phyloP scores from a whole-genome alignment of 768 basidiomycete species.

The Xerocomellus chrysenteron region DNA sequence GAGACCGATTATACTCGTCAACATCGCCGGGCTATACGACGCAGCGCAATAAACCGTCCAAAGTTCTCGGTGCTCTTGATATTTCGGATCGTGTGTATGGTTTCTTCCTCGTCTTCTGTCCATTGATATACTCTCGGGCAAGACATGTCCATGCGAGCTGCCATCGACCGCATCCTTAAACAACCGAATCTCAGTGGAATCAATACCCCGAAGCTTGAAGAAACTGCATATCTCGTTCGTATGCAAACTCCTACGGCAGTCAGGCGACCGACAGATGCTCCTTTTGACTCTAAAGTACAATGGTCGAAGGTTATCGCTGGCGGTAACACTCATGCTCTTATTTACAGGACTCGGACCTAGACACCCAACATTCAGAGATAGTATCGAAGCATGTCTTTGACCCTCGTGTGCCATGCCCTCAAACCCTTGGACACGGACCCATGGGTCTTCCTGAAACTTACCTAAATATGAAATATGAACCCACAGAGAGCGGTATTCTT shows the following conservation, averaged over 20 bases:
- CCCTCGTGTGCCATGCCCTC: not conserved
- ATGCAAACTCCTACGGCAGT: not conserved
- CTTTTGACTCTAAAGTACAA: slow-evolving; percentile 13
- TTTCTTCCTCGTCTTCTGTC: slow-evolving; percentile 2
- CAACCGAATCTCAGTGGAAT: slow-evolving; percentile 27
- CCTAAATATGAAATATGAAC: not conserved
- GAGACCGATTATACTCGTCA: slow-evolving; percentile 7
- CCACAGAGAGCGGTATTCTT: not conserved
- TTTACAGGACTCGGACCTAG: slow-evolving; percentile 2
- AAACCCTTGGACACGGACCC: not conserved
- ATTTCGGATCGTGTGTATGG: slow-evolving; percentile 26
- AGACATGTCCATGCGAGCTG: slow-evolving; percentile 31
- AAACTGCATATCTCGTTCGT: not conserved
- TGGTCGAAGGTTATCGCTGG: not conserved
- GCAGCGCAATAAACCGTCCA: slow-evolving; percentile 18
- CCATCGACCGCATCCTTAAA: slow-evolving; percentile 30
- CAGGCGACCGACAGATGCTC: not conserved
- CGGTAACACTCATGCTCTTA: slow-evolving; percentile 2
- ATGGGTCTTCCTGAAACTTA: not conserved
- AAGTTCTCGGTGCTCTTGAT: slow-evolving; percentile 26
- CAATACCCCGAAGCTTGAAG: not conserved
- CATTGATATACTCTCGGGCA: not conserved
- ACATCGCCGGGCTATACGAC: slow-evolving; percentile 2
- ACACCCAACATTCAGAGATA: not conserved
- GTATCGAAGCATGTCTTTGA: not conserved